These are phyloP conservation scores for Microsporum canis DNA, from an alignment of 2,329 filamentous ascomycete genomes.

Conservation along the genomic window DNA sequence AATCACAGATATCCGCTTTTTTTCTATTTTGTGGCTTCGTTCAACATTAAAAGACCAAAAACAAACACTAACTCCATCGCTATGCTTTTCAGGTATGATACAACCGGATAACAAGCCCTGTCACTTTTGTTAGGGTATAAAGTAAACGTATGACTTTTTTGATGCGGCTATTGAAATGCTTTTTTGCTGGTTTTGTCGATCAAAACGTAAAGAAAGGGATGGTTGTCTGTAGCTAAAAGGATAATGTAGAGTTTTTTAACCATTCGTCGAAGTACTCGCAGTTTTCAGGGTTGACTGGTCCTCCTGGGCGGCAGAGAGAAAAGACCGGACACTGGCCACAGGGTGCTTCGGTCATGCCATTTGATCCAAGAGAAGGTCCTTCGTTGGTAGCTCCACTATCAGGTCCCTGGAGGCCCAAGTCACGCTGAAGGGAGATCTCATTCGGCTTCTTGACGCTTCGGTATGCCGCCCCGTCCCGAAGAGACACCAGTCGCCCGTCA, in stretches of 20 bases:
- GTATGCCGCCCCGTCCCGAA: constrained; percentile 42
- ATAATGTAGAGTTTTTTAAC: constrained; percentile 42
- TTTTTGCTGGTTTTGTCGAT: not conserved
- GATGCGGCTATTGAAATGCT: not conserved
- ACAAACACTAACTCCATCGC: constrained; percentile 11
- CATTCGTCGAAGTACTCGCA: constrained; percentile 88
- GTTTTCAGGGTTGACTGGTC: constrained; percentile 76
- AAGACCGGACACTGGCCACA: constrained; percentile 91
- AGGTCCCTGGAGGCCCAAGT: constrained; percentile 24
- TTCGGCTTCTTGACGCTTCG: constrained; percentile 34
- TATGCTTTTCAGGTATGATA: constrained; percentile 11
- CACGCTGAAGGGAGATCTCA: constrained; percentile 23
- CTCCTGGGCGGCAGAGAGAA: constrained; percentile 79
- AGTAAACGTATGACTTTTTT: not conserved
- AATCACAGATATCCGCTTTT: not conserved
- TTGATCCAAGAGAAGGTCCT: constrained; percentile 41
- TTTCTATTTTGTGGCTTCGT: not conserved
- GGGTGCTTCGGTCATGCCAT: constrained; percentile 75
- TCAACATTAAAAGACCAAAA: not conserved
- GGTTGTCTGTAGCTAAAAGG: constrained; percentile 20
- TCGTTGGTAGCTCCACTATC: constrained; percentile 20
- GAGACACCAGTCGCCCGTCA: constrained; percentile 67
- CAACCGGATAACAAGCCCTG: not conserved
- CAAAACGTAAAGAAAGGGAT: not conserved
- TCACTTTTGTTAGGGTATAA: not conserved